Evolutionary conservation across 345 rosid genomes (phyloP).

Genomic region (Schrenkiella parvula): DNA sequence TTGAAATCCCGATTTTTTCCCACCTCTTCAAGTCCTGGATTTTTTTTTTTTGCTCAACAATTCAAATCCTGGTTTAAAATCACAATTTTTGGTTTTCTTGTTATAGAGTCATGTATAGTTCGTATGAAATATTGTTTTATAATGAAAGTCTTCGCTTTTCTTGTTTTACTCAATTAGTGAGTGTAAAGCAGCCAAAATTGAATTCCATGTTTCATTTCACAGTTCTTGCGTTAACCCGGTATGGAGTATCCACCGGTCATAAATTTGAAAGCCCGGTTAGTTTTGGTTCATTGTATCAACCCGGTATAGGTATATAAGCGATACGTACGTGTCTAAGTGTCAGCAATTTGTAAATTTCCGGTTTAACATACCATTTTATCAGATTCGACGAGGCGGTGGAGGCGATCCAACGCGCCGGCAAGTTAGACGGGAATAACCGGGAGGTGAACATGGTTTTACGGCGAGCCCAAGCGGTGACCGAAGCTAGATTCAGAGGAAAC

Average conservation of each 20-base stretch:
- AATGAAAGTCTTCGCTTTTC: no score
- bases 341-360: neutral
- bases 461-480: slow-evolving; percentile 48
- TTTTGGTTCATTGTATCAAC: neutral
- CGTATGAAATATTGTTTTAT: neutral
- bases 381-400: slow-evolving; percentile 72
- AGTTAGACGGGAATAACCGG: slow-evolving; percentile 62
- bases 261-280: neutral
- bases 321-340: neutral
- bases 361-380: neutral
- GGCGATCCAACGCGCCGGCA: slow-evolving; percentile 61
- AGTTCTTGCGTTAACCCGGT: neutral
- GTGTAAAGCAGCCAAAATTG: no score
- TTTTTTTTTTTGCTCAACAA: no score
- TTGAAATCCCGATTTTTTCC: no score
- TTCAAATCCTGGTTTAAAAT: neutral
- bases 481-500: slow-evolving; percentile 72
- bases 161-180: no score
- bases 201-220: neutral
- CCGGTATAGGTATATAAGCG: neutral
- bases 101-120: neutral
- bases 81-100: neutral
- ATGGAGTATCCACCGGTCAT: neutral
- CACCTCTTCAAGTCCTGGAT: no score
- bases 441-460: slow-evolving; percentile 52